Percentiles rank a stretch among this genome's conserved stretches.
phyloP scores from a whole-genome alignment of 2,329 filamentous ascomycete species.

The Lasiodiplodia citricola region DNA sequence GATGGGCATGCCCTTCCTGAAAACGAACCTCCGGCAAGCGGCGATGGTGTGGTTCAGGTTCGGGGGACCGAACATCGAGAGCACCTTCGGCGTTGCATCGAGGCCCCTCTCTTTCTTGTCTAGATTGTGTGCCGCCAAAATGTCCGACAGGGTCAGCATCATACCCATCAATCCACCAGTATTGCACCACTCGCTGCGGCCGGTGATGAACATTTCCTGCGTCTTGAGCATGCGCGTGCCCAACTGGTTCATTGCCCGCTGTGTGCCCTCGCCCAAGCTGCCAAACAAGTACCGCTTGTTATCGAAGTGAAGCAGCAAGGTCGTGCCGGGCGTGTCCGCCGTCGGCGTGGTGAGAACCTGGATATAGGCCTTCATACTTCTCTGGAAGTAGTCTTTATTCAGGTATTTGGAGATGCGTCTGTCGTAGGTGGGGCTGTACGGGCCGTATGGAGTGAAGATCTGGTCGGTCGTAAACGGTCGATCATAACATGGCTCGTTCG shows the following conservation, averaged over 20 bases:
- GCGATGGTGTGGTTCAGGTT: slow-evolving; percentile 83
- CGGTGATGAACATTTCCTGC: slow-evolving; percentile 82
- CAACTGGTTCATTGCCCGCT: slow-evolving; percentile 74
- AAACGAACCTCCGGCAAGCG: slow-evolving; percentile 83
- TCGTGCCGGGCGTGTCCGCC: slow-evolving; percentile 83
- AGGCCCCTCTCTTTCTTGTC: slow-evolving; percentile 42
- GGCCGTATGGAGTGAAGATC: background rate
- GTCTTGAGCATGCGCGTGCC: slow-evolving; percentile 69
- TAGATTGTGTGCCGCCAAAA: slow-evolving; percentile 54
- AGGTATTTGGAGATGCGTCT: background rate
- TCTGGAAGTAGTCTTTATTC: background rate
- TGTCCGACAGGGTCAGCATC: slow-evolving; percentile 82
- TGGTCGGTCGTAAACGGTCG: slow-evolving; percentile 1
- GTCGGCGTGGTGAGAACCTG: slow-evolving; percentile 83
- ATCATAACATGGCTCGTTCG: slow-evolving; percentile 10
- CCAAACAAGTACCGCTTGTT: slow-evolving; percentile 86
- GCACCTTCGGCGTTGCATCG: slow-evolving; percentile 32
- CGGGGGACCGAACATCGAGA: slow-evolving; percentile 74
- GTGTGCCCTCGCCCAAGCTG: slow-evolving; percentile 80
- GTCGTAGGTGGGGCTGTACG: background rate
- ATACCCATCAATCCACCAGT: slow-evolving; percentile 84
- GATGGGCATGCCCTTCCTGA: slow-evolving; percentile 81
- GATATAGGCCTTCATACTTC: slow-evolving; percentile 51
- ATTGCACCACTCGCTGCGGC: slow-evolving; percentile 74
- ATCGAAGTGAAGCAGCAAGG: slow-evolving; percentile 79